Evolutionary conservation across 2,329 filamentous ascomycete species (phyloP).

Genomic region (Trichoderma sp.): DNA sequence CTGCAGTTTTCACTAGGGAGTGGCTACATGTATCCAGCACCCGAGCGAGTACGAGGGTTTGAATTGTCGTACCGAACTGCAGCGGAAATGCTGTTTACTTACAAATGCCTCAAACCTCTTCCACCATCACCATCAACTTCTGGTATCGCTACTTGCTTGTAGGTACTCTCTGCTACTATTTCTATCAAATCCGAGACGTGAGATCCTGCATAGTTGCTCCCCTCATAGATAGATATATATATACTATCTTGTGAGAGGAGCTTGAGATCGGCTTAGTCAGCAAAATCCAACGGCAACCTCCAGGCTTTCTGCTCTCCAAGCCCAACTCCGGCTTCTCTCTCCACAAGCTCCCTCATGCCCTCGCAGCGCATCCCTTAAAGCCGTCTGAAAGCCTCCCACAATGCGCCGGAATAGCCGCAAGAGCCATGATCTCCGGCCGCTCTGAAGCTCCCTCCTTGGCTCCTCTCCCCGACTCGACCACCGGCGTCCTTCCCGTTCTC

Average conservation of each 20-base stretch:
- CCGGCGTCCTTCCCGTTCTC: conserved; percentile 45
- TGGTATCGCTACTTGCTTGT: too few species aligned
- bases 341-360: not conserved
- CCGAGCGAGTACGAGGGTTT: not conserved
- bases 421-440: conserved; percentile 36
- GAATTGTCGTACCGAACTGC: too few species aligned
- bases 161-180: too few species aligned
- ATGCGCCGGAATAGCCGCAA: conserved; percentile 35
- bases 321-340: not conserved
- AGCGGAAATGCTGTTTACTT: too few species aligned
- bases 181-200: too few species aligned
- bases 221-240: too few species aligned
- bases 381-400: conserved; percentile 16
- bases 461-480: conserved; percentile 29
- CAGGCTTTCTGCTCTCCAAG: not conserved
- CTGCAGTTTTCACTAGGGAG: too few species aligned
- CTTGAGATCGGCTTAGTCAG: not conserved
- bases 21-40: not conserved
- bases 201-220: too few species aligned
- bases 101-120: too few species aligned
- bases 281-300: not conserved
- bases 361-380: not conserved
- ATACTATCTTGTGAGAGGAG: too few species aligned
- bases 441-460: conserved; percentile 31
- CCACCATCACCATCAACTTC: too few species aligned